These are phyloP conservation scores for Dalbergia cultrata DNA, from an alignment of 306 rosid genomes.

Conservation along the genomic window DNA sequence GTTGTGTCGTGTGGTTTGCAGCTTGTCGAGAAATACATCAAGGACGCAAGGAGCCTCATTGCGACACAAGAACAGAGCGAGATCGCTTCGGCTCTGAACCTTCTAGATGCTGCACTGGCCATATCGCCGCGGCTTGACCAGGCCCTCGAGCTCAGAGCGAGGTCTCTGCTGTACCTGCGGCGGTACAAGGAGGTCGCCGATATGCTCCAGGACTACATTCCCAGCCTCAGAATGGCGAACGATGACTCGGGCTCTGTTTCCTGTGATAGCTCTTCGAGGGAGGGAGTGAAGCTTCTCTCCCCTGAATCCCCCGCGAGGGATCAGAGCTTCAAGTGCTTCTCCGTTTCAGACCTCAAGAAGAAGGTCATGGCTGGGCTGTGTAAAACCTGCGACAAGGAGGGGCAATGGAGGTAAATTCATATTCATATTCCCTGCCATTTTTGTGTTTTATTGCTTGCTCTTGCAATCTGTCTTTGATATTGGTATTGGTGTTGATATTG, in stretches of 20 bases:
- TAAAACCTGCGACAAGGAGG: slow-evolving; percentile 82
- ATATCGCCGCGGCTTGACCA: slow-evolving; percentile 78
- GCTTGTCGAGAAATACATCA: slow-evolving; percentile 85
- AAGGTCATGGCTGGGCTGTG: slow-evolving; percentile 87
- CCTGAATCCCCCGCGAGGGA: slow-evolving; percentile 57
- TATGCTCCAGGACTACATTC: slow-evolving; percentile 96
- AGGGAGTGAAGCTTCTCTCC: slow-evolving; percentile 81
- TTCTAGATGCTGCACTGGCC: slow-evolving; percentile 82
- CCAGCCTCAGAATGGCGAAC: slow-evolving; percentile 75
- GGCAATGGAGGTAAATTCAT: slow-evolving; percentile 89
- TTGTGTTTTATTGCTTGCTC: slow-evolving; percentile 59
- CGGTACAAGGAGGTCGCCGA: slow-evolving; percentile 89
- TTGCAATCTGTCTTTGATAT: slow-evolving; percentile 29
- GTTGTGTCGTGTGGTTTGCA: slow-evolving; percentile 21
- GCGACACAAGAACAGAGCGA: slow-evolving; percentile 78
- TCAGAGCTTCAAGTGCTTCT: slow-evolving; percentile 91
- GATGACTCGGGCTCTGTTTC: slow-evolving; percentile 70
- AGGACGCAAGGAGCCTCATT: slow-evolving; percentile 77
- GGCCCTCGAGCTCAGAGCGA: slow-evolving; percentile 87
- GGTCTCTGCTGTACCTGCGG: slow-evolving; percentile 76
- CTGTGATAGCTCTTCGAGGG: slow-evolving; percentile 66
- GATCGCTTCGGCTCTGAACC: slow-evolving; percentile 70
- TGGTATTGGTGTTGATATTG: too few relatives aligned
- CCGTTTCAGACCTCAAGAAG: slow-evolving; percentile 92
- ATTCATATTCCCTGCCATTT: background rate